Evolutionary conservation across 495 filamentous ascomycete species (phyloP).

Genomic region (Venustampulla echinocandica): DNA sequence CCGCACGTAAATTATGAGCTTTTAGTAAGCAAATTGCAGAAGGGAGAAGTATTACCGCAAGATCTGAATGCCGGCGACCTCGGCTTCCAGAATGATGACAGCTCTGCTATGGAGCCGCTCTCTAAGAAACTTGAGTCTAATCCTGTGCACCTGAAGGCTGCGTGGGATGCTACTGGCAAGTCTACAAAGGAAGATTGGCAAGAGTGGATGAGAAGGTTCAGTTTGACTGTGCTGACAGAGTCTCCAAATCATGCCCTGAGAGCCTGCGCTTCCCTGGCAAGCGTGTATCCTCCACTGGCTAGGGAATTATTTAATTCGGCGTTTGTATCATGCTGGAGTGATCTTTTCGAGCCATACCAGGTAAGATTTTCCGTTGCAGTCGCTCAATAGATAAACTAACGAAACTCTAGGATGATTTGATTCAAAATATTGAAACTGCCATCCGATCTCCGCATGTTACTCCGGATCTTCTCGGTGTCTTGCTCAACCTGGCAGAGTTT

Average conservation of each 20-base stretch:
- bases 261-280: slow-evolving; percentile 85
- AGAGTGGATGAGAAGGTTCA: slow-evolving; percentile 96
- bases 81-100: slow-evolving; percentile 67
- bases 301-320: slow-evolving; percentile 94
- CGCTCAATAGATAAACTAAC: background rate
- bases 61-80: slow-evolving; percentile 85
- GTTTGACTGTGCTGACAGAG: slow-evolving; percentile 88
- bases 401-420: slow-evolving; percentile 62
- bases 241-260: slow-evolving; percentile 90
- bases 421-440: slow-evolving; percentile 89
- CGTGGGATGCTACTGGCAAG: slow-evolving; percentile 93
- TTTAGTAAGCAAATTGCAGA: slow-evolving; percentile 82
- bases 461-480: slow-evolving; percentile 85
- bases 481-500: slow-evolving; percentile 95
- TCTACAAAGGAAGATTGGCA: slow-evolving; percentile 98
- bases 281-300: slow-evolving; percentile 85
- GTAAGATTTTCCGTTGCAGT: slow-evolving; percentile 15
- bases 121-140: slow-evolving; percentile 94
- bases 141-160: slow-evolving; percentile 91
- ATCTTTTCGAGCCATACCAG: slow-evolving; percentile 84
- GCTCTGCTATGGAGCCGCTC: slow-evolving; percentile 67
- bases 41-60: slow-evolving; percentile 86
- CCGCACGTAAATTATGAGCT: slow-evolving; percentile 83
- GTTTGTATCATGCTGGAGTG: slow-evolving; percentile 98
- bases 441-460: slow-evolving; percentile 88